Base-by-base conservation (phyloP, 768 basidiomycete species). In the Hygrocybe punicea region DNA sequence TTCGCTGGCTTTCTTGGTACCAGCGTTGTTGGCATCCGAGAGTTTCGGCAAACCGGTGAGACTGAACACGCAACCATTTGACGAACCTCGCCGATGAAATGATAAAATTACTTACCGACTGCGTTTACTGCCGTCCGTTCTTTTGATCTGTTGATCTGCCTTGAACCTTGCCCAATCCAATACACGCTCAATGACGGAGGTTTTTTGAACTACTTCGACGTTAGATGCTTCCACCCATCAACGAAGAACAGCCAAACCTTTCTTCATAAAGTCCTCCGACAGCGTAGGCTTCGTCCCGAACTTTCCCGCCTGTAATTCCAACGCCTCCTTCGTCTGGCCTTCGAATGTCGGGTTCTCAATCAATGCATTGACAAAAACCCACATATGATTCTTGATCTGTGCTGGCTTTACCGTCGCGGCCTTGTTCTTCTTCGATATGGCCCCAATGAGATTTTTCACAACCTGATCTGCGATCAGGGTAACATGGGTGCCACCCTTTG, bases 271-370 rank as follows among this genome's bases (percentile, higher is more conserved):
- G 0, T 97, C 94, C 52, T 98, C 96, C 1, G 89, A 84, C 11
- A 98, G 66, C 2, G 71, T 73, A 2, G 93, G 91, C 70, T 88
- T 96, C 44, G 88, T 88, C 9, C 94, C 92, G 67, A 98, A 99
- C 71, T 96, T 96, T 29, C 84, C 86, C 17, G 87, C 76, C 3
- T 87, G 85, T 45, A 98, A 74, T 1, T 95, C 98, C 62, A 99
- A 75, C 4, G 86, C 89, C 71, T 99, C 97, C 76, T 99, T 99
- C 36, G 97, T 98, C 72, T 99, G 97, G 80, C 92, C 94, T 80
- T 99, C 96, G 73, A 99, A 99, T 1, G 93, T 92, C 8, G 97
- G 96, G 67, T 99, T 99, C 75, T 96, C 95, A 62, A 99, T 87
- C 58, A 97, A 78, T 13, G 92, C 85, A 65, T 98, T 98, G 67